Percentiles rank a stretch among this genome's conserved stretches.
Evolutionary conservation across 2,329 filamentous ascomycete species (phyloP).

Genomic region (Aspergillus costaricaensis): DNA sequence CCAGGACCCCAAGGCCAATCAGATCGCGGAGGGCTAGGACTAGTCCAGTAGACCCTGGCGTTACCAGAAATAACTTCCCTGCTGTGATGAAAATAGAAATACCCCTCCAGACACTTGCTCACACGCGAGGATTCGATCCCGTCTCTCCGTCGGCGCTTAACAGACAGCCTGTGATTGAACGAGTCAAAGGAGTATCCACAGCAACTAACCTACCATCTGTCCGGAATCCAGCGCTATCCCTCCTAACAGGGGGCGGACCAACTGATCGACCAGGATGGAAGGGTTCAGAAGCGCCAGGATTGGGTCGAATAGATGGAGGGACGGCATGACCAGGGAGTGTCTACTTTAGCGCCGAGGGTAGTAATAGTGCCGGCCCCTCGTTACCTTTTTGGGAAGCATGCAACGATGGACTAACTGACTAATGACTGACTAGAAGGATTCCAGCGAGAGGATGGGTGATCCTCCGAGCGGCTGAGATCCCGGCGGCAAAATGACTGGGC

Average conservation of each 20-base stretch:
- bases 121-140: neutral
- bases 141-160: neutral
- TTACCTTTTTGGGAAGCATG: neutral
- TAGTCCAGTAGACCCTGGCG: neutral
- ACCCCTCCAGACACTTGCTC: neutral
- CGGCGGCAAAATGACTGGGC: constrained; percentile 15
- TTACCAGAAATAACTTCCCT: constrained; percentile 8
- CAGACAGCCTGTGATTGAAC: neutral
- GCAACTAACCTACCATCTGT: neutral
- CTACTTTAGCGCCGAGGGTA: no score
- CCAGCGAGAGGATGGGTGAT: neutral
- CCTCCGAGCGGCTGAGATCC: constrained; percentile 15
- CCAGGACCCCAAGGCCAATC: neutral
- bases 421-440: neutral
- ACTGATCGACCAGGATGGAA: constrained; percentile 2
- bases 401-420: no score
- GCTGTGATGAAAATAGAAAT: constrained; percentile 9
- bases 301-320: neutral
- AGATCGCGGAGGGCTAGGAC: neutral
- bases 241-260: neutral
- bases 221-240: neutral
- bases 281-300: neutral
- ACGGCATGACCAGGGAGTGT: neutral
- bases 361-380: neutral
- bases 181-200: no score